These are phyloP conservation scores for Lentinula edodes DNA, from an alignment of 768 basidiomycete species.

Conservation along the genomic window DNA sequence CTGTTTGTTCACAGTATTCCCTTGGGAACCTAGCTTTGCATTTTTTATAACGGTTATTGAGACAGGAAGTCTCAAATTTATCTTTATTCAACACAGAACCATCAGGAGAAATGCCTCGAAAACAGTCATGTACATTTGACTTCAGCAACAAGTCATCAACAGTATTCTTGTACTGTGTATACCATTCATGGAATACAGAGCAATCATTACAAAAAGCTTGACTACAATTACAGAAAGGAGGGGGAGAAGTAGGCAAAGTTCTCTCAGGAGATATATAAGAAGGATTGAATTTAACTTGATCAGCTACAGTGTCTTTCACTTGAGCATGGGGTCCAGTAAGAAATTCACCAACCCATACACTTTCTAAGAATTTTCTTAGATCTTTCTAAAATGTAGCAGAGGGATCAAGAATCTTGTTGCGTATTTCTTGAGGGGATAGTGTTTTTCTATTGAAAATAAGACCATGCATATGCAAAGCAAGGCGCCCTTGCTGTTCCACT, in stretches of 20 bases:
- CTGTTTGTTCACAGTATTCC: slow-evolving; percentile 12
- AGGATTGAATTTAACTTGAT: not conserved
- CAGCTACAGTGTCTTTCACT: slow-evolving; percentile 2
- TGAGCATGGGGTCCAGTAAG: slow-evolving; percentile 16
- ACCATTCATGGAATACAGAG: slow-evolving; percentile 12
- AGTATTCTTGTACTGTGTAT: slow-evolving; percentile 12
- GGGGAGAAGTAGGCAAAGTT: slow-evolving; percentile 18
- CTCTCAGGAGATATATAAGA: slow-evolving; percentile 17
- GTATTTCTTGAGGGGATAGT: too few relatives aligned
- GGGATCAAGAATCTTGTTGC: too few relatives aligned
- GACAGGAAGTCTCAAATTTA: slow-evolving; percentile 15
- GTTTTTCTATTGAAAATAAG: too few relatives aligned
- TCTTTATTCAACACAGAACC: slow-evolving; percentile 1
- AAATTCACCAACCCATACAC: slow-evolving; percentile 25
- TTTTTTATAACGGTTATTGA: slow-evolving; percentile 19
- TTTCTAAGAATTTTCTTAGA: slow-evolving; percentile 26
- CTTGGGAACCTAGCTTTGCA: slow-evolving; percentile 33
- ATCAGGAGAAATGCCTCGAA: slow-evolving; percentile 9
- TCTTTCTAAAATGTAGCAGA: slow-evolving; percentile 18
- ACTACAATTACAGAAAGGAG: not conserved
- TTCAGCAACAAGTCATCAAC: slow-evolving; percentile 23
- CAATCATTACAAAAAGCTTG: slow-evolving; percentile 15
- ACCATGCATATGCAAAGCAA: not conserved
- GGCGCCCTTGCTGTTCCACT: slow-evolving; percentile 32
- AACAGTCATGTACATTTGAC: slow-evolving; percentile 26